A percentile compares a stretch with the other conserved stretches of the same genome.
phyloP scores from a whole-genome alignment of 169 alveolate genomes.

The Plasmodium malariae region DNA sequence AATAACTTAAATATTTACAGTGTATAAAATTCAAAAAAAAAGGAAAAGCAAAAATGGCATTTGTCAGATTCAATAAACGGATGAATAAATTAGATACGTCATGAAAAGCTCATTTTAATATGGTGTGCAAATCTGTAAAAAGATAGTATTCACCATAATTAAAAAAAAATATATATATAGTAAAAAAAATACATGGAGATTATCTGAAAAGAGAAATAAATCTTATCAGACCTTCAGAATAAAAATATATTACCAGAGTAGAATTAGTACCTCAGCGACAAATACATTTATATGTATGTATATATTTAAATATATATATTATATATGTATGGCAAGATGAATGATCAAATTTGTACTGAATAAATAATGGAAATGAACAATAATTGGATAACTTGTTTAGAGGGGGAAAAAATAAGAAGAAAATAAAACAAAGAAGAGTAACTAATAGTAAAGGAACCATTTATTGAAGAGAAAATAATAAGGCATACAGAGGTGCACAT shows the following conservation, averaged over 20 bases:
- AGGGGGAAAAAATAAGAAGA: not conserved
- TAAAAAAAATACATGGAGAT: not conserved
- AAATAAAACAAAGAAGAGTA: not conserved
- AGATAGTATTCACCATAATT: not conserved
- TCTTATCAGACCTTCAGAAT: too few relatives aligned
- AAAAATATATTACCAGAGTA: too few relatives aligned
- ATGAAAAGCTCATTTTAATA: not conserved
- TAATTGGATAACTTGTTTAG: constrained; percentile 2
- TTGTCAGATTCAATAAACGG: constrained; percentile 7
- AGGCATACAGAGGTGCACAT: not conserved
- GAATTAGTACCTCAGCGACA: too few relatives aligned
- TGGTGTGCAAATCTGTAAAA: constrained; percentile 5
- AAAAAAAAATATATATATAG: constrained; percentile 2
- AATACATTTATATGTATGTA: too few relatives aligned
- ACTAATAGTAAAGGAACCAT: not conserved
- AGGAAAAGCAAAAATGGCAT: not conserved
- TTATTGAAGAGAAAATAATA: not conserved
- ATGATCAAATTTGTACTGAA: not conserved
- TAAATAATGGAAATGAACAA: constrained; percentile 3
- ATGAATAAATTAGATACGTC: not conserved
- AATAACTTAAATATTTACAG: not conserved
- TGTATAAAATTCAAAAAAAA: constrained; percentile 7
- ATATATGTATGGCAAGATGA: too few relatives aligned
- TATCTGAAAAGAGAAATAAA: constrained; percentile 3
- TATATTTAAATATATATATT: too few relatives aligned